Conservation (phyloP, 176 grass and related monocot species). For the Lolium perenne region DNA sequence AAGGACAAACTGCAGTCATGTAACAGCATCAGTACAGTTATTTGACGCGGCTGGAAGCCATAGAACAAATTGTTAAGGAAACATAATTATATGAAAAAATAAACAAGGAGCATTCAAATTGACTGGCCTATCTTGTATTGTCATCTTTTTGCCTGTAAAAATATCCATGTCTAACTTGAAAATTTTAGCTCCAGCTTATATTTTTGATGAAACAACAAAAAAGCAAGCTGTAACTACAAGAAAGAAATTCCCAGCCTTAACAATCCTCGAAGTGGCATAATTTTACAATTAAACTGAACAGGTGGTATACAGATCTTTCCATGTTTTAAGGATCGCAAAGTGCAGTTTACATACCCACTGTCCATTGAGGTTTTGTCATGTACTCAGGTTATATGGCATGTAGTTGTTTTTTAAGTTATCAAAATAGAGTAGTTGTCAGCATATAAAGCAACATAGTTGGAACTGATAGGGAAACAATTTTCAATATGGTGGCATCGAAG, state of each 20-base stretch:
- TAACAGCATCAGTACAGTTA: slow-evolving; percentile 26
- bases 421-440: slow-evolving; percentile 2
- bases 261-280: neutral
- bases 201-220: slow-evolving; percentile 21
- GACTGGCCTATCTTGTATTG: neutral
- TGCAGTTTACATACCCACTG: neutral
- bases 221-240: slow-evolving; percentile 6
- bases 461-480: neutral
- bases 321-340: neutral
- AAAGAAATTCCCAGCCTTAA: neutral
- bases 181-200: neutral
- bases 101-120: slow-evolving; percentile 4
- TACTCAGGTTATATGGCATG: neutral
- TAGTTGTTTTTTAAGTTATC: slow-evolving; percentile 13
- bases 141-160: slow-evolving; percentile 15
- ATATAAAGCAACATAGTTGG: slow-evolving; percentile 21
- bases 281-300: neutral
- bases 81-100: neutral
- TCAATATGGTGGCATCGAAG: neutral
- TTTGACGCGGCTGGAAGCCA: slow-evolving; percentile 9
- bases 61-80: neutral
- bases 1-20: neutral
- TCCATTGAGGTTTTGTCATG: neutral
- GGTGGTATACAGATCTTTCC: neutral
- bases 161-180: neutral